Conservation (phyloP, 352 stramenopile species). For the Globisporangium uncinulatum region DNA sequence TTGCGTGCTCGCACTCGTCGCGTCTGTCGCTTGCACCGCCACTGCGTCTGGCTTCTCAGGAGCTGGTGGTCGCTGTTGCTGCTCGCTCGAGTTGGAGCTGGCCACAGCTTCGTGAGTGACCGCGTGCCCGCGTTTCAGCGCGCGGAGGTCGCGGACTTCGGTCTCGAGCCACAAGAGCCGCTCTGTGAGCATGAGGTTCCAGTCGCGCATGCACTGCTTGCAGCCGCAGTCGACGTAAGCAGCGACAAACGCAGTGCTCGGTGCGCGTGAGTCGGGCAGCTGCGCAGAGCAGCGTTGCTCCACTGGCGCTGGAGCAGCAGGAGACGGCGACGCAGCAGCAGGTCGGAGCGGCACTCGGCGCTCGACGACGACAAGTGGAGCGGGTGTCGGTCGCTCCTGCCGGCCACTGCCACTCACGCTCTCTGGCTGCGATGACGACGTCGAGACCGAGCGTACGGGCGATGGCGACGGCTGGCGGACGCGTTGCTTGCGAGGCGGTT, state of each 20-base stretch:
- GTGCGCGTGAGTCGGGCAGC: slow-evolving; percentile 5
- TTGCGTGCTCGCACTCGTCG: no score
- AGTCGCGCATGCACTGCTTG: slow-evolving; percentile 15
- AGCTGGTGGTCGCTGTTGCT: background rate
- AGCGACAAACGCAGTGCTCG: slow-evolving; percentile 7
- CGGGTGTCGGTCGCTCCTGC: background rate
- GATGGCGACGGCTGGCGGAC: background rate
- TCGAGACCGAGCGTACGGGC: background rate
- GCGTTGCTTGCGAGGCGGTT: slow-evolving; percentile 1
- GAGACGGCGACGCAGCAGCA: background rate
- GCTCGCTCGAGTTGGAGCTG: no score
- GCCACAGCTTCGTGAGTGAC: no score
- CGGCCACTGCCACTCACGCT: no score
- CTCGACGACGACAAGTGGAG: background rate
- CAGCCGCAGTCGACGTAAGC: slow-evolving; percentile 17
- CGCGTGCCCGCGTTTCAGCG: background rate
- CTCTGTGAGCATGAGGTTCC: slow-evolving; percentile 12
- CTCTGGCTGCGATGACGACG: background rate
- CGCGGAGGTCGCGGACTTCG: background rate
- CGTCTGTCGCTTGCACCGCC: no score
- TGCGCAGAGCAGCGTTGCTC: background rate
- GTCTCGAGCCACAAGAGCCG: slow-evolving; percentile 5
- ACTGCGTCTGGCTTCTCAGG: no score
- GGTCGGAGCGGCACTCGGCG: background rate
- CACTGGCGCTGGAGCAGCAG: background rate